Evolutionary conservation across 495 filamentous ascomycete genomes (phyloP).

Genomic region (Achaetomiella virescens): DNA sequence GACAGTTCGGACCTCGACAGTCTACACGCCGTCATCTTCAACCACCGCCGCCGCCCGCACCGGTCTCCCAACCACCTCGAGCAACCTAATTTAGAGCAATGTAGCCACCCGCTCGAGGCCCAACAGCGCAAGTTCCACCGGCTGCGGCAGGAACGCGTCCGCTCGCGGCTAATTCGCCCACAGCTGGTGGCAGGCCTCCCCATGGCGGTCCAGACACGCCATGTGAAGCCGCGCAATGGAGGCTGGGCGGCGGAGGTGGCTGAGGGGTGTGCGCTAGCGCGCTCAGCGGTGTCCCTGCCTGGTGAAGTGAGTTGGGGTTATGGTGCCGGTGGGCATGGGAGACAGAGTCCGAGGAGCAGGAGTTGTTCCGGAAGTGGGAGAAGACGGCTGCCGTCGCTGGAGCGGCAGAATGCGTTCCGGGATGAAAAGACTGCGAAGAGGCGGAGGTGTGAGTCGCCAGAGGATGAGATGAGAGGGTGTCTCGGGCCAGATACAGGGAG

Average conservation of each 20-base stretch:
- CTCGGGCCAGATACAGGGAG: not conserved
- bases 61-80: no score
- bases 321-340: not conserved
- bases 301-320: not conserved
- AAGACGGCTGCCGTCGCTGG: constrained; percentile 28
- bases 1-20: no score
- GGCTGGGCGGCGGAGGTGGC: not conserved
- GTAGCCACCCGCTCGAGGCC: no score
- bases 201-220: not conserved
- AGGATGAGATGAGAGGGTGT: not conserved
- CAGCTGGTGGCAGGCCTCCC: no score
- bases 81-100: no score
- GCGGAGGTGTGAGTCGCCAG: not conserved
- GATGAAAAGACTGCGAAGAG: constrained; percentile 21
- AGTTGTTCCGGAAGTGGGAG: not conserved
- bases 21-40: no score
- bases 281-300: not conserved
- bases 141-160: not conserved
- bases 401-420: constrained; percentile 40
- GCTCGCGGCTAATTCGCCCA: no score
- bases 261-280: not conserved
- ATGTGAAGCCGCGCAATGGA: not conserved
- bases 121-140: not conserved
- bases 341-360: not conserved
- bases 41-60: no score